These are phyloP conservation scores for Chlamydomonas sp. DNA, from an alignment of 139 green algal genomes.

Conservation along the genomic window DNA sequence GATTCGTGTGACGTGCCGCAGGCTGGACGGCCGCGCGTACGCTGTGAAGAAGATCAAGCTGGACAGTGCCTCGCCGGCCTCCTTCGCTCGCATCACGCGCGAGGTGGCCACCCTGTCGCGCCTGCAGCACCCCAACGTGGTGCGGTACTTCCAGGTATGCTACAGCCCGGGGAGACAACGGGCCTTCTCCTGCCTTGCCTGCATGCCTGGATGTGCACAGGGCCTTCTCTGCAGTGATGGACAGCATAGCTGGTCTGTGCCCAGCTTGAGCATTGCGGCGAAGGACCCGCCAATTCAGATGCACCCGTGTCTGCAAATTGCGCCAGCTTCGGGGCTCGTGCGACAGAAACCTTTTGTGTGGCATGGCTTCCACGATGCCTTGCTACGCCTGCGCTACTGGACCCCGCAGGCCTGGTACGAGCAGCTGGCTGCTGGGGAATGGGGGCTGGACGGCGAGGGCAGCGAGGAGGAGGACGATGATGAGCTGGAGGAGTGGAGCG, in stretches of 20 bases:
- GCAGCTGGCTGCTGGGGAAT: background rate
- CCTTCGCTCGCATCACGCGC: constrained; percentile 79
- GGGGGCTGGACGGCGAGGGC: background rate
- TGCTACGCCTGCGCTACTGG: too few species aligned
- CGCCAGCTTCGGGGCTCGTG: background rate
- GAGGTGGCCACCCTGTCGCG: constrained; percentile 92
- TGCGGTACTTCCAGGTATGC: constrained; percentile 92
- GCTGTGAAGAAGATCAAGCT: constrained; percentile 95
- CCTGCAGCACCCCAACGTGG: constrained; percentile 92
- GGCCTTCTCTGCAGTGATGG: too few species aligned
- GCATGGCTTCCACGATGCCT: too few species aligned
- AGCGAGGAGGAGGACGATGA: constrained; percentile 13
- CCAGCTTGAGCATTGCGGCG: too few species aligned
- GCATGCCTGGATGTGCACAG: background rate
- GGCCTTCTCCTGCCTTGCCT: constrained; percentile 17
- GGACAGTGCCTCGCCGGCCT: constrained; percentile 40
- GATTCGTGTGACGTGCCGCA: background rate
- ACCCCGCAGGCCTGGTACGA: constrained; percentile 34
- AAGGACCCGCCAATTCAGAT: too few species aligned
- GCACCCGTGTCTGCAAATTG: too few species aligned
- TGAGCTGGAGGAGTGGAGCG: constrained; percentile 16
- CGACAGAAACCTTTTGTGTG: background rate
- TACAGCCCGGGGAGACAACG: background rate
- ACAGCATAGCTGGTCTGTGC: too few species aligned
- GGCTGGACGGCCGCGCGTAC: constrained; percentile 79